Conservation (phyloP, 129 eudicot genomes). For the Pittosporum tobira region DNA sequence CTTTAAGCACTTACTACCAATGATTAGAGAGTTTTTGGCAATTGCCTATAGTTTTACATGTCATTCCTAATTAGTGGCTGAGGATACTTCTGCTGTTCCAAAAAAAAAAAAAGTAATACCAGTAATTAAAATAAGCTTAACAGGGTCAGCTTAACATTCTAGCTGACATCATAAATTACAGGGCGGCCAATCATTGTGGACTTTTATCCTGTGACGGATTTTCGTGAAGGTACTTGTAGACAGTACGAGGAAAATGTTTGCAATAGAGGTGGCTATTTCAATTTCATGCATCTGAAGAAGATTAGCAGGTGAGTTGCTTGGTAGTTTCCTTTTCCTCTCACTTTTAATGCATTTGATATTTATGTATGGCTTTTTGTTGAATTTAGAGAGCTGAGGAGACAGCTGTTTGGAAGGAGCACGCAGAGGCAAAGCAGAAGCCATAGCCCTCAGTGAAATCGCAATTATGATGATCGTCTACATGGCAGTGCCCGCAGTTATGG, state of each 20-base stretch:
- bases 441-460: constrained; percentile 54
- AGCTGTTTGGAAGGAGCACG: constrained; percentile 62
- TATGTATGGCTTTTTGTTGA: not conserved
- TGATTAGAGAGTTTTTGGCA: too few relatives aligned
- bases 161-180: constrained; percentile 13
- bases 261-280: constrained; percentile 97
- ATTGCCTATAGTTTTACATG: too few relatives aligned
- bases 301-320: constrained; percentile 58
- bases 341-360: not conserved
- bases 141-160: not conserved
- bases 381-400: constrained; percentile 73
- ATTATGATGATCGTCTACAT: constrained; percentile 64
- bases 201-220: constrained; percentile 96
- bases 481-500: constrained; percentile 68
- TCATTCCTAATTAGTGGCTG: too few relatives aligned
- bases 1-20: too few relatives aligned
- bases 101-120: too few relatives aligned
- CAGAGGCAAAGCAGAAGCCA: constrained; percentile 85
- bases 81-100: too few relatives aligned
- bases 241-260: constrained; percentile 96
- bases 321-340: not conserved
- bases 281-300: constrained; percentile 95
- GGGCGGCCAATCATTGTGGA: constrained; percentile 97
- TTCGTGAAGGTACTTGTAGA: constrained; percentile 96
- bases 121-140: not conserved